Base-by-base conservation (phyloP, 1,284 basidiomycete genomes). In the Xerocomus nothofagi region DNA sequence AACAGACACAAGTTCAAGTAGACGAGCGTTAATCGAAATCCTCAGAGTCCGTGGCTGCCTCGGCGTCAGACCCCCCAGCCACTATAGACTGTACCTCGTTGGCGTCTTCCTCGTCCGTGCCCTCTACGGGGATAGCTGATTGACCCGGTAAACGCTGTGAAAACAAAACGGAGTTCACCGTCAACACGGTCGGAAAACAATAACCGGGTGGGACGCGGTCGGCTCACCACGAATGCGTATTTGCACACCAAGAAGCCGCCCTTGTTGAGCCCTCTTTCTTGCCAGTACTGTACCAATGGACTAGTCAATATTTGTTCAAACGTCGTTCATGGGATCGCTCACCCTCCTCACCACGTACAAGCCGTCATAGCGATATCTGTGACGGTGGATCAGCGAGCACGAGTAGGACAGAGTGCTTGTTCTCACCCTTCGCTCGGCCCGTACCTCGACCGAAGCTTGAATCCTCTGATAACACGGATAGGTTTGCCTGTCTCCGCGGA, bases 321-420 rank as follows among this genome's bases (percentile, higher is more conserved):
- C 31, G 51, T 33, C 18, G 27, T 31, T 18, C 8, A 12, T 17
- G 3, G 21, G 6, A 8, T 20, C 15, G 27, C 67, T 49, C 55
- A 82, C 86, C 73, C 82, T 82, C 66, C 86, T 85, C 7, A 91
- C 86, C 3, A 65, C 71, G 62, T 94, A 94, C 24, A 94, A 72
- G 0, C 91, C 91, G 58, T 91, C 86, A 62, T 94, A 94, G 10
- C 91, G 83, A 61, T 92, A 93, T 15, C 88, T 85, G 50, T 33
- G 30, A 45, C 29, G 14, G 2, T 6, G 21, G 27, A 31, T 57
- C 6, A 34, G 39, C 48, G 20, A 20, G 21, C 12, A 5, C 10
- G 8, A 15, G 3, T n/a, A 18, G 10, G 24, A 40, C 27, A 54
- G 46, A 20, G 21, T 14, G 11, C n/a, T 54, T 18, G 8, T n/a